Evolutionary conservation across 1,284 basidiomycete species (phyloP).

Genomic region (Mycena citricolor): DNA sequence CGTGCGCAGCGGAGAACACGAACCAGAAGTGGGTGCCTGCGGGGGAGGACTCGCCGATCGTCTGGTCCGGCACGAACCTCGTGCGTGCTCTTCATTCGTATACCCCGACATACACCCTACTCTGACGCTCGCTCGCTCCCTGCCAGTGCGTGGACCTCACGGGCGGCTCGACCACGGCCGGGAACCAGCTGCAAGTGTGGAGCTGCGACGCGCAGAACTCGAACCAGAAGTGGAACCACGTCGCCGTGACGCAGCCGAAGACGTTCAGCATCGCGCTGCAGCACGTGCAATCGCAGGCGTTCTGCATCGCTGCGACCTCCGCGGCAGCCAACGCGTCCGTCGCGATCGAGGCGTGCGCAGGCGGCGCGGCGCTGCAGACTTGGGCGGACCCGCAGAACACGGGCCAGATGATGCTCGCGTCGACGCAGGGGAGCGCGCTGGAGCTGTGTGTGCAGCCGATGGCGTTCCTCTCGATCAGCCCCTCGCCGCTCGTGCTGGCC

Average conservation of each 20-base stretch:
- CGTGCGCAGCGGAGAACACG: conserved; percentile 9
- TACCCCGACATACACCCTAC: not conserved
- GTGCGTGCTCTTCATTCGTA: not conserved
- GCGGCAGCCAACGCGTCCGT: conserved; percentile 3
- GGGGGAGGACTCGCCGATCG: conserved; percentile 3
- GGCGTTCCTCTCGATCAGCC: not conserved
- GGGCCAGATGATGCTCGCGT: conserved; percentile 2
- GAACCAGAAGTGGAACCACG: conserved; percentile 13
- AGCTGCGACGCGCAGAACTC: conserved; percentile 2
- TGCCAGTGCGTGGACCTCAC: conserved; percentile 13
- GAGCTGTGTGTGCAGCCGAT: conserved; percentile 10
- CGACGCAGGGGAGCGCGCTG: too few relatives aligned
- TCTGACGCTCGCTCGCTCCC: not conserved
- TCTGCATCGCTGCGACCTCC: conserved; percentile 13
- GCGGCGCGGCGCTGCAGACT: conserved; percentile 4
- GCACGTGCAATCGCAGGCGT: not conserved
- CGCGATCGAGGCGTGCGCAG: conserved; percentile 8
- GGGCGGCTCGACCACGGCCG: conserved; percentile 6
- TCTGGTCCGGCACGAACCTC: conserved; percentile 12
- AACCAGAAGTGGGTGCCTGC: conserved; percentile 13
- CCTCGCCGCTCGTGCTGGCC: conserved; percentile 3
- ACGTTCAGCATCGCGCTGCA: conserved; percentile 11
- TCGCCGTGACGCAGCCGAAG: not conserved
- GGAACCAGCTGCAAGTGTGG: conserved; percentile 17
- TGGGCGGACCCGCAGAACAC: conserved; percentile 6